Evolutionary conservation across 768 basidiomycete species (phyloP).

Genomic region (Mycena epipterygia): DNA sequence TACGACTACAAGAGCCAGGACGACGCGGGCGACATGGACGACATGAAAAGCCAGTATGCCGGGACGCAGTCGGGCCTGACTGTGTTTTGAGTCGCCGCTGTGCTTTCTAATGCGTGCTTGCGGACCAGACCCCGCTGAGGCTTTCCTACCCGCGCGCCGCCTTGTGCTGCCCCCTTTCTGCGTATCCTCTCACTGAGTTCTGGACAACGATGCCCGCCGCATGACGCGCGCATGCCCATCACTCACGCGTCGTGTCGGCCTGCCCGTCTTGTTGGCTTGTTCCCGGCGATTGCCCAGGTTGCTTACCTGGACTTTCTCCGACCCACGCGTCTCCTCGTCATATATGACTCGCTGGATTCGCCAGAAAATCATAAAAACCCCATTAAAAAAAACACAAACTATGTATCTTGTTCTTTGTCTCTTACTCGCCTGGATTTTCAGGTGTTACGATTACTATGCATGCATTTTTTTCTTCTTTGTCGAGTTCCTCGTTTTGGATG

Average conservation of each 20-base stretch:
- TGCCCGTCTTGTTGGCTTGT: constrained; percentile 30
- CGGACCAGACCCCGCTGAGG: constrained; percentile 29
- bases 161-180: constrained; percentile 27
- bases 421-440: no score
- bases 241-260: constrained; percentile 16
- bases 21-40: constrained; percentile 82
- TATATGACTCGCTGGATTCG: constrained; percentile 23
- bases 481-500: no score
- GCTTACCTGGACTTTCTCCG: constrained; percentile 30
- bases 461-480: no score
- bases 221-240: constrained; percentile 19
- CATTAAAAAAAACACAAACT: constrained; percentile 17
- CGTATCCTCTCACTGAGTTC: constrained; percentile 29
- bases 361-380: constrained; percentile 26
- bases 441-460: no score
- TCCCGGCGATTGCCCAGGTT: constrained; percentile 32
- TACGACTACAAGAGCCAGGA: constrained; percentile 94
- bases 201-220: constrained; percentile 32
- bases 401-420: constrained; percentile 20
- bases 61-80: constrained; percentile 90
- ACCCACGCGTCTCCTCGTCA: constrained; percentile 18
- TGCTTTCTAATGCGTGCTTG: constrained; percentile 15
- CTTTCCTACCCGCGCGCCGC: constrained; percentile 22
- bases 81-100: constrained; percentile 72
- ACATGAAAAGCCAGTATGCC: constrained; percentile 91